Conservation (phyloP, 139 green algal species). For the Chlorella sp. region DNA sequence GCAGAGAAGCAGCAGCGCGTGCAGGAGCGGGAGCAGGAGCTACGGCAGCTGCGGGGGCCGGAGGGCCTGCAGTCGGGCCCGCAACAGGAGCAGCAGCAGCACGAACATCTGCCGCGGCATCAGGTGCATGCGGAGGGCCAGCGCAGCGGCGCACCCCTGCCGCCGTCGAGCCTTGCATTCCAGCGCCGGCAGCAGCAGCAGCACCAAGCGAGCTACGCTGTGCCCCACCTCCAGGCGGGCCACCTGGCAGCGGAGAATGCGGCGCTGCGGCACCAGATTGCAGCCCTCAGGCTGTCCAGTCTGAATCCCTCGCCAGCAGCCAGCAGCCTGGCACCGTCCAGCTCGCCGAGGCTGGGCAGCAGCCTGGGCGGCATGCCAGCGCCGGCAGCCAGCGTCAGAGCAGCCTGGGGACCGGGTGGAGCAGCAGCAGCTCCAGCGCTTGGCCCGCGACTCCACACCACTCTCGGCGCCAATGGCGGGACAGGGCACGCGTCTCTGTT, state of each 20-base stretch:
- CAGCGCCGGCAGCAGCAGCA: conserved; percentile 6
- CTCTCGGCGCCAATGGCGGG: background rate
- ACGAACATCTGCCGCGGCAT: background rate
- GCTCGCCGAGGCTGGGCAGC: too few relatives aligned
- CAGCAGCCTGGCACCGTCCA: too few relatives aligned
- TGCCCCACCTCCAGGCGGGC: background rate
- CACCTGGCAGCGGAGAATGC: background rate
- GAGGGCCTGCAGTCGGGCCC: background rate
- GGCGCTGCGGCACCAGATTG: conserved; percentile 9
- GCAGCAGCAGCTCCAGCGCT: background rate
- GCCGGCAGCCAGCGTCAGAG: background rate
- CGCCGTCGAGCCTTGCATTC: background rate
- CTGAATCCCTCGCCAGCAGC: background rate
- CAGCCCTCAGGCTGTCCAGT: background rate
- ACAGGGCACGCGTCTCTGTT: background rate
- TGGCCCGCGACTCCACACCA: too few relatives aligned
- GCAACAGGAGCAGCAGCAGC: background rate
- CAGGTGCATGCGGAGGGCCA: background rate
- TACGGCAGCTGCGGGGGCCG: conserved; percentile 5
- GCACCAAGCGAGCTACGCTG: background rate
- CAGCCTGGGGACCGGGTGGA: background rate
- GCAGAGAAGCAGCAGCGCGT: conserved; percentile 15
- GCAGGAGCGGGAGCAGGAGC: conserved; percentile 11
- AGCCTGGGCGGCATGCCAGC: background rate
- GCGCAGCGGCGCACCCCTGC: background rate